Evolutionary conservation across 805 yeast genomes (phyloP).

Genomic region (Candida koratica): DNA sequence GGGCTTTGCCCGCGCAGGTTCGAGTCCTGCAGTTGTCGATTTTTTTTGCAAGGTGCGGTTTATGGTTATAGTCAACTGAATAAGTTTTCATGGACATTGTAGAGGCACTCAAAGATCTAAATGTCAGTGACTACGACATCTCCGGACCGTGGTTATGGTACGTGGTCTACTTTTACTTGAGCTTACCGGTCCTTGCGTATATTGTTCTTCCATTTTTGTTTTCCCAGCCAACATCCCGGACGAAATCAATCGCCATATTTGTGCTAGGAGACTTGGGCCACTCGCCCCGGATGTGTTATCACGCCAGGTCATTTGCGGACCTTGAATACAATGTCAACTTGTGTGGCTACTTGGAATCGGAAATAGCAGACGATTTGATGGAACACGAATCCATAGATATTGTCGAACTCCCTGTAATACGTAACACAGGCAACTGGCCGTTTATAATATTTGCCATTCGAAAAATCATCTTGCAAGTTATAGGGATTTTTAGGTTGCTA

Average conservation of each 20-base stretch:
- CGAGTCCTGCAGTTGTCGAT: constrained; percentile 11
- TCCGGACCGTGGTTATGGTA: constrained; percentile 42
- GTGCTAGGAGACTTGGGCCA: constrained; percentile 94
- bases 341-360: constrained; percentile 74
- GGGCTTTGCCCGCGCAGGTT: constrained; percentile 12
- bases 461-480: constrained; percentile 60
- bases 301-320: constrained; percentile 71
- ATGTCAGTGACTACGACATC: constrained; percentile 11
- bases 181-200: constrained; percentile 36
- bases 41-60: neutral
- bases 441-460: constrained; percentile 51
- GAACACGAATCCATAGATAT: constrained; percentile 52
- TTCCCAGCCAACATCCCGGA: constrained; percentile 5
- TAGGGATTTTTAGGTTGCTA: constrained; percentile 45
- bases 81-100: neutral
- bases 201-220: constrained; percentile 8
- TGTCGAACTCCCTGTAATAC: constrained; percentile 41
- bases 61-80: too few relatives aligned
- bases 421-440: constrained; percentile 42
- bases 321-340: constrained; percentile 72
- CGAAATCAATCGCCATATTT: constrained; percentile 58
- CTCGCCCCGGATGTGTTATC: constrained; percentile 92
- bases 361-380: constrained; percentile 46
- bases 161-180: constrained; percentile 43
- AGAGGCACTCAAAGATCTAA: neutral